Evolutionary conservation across 768 basidiomycete genomes (phyloP).

Genomic region (Tricholoma bakamatsutake): DNA sequence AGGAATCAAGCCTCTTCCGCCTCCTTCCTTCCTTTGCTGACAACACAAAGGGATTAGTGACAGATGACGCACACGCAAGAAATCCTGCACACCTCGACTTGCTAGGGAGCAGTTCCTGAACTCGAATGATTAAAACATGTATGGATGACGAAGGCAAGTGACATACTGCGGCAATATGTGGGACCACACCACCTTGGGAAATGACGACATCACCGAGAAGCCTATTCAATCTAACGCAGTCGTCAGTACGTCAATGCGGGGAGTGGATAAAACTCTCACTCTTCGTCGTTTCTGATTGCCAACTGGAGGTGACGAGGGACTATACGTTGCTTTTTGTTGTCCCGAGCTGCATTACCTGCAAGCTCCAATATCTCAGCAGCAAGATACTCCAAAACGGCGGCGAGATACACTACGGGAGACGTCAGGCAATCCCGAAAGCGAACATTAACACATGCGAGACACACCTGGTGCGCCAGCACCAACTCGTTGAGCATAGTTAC

Average conservation of each 20-base stretch:
- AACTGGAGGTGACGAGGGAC: constrained; percentile 93
- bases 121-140: constrained; percentile 1
- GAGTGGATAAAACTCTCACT: constrained; percentile 36
- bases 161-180: constrained; percentile 56
- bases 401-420: constrained; percentile 68
- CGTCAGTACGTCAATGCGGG: neutral
- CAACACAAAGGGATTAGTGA: neutral
- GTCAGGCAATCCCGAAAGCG: neutral
- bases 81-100: constrained; percentile 28
- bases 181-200: constrained; percentile 92
- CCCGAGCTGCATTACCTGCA: constrained; percentile 84
- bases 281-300: constrained; percentile 92
- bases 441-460: constrained; percentile 8
- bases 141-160: neutral
- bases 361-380: constrained; percentile 93
- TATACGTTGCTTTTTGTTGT: constrained; percentile 94
- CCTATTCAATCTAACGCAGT: constrained; percentile 49
- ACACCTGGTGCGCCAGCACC: constrained; percentile 83
- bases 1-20: constrained; percentile 24
- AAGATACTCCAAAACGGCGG: constrained; percentile 88
- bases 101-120: constrained; percentile 36
- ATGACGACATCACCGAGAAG: constrained; percentile 82
- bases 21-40: constrained; percentile 36
- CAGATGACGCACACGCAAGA: neutral
- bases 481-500: constrained; percentile 83